Base-by-base conservation (phyloP, 139 green algal genomes). In the Haematococcus sp. region DNA sequence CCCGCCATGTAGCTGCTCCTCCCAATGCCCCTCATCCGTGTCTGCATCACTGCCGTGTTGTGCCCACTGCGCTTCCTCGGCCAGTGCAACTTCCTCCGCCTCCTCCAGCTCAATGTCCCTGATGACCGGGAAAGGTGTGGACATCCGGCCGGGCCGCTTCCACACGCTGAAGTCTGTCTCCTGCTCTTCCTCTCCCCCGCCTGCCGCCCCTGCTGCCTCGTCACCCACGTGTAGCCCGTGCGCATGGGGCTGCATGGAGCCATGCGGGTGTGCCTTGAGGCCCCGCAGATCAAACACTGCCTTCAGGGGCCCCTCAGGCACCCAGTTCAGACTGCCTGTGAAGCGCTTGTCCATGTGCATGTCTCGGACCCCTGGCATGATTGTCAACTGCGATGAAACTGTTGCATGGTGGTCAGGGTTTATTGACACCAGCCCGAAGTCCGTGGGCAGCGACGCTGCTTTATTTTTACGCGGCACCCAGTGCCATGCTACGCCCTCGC, bases 371-470 rank as follows among this genome's bases (percentile, higher is more conserved):
- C 70, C 78, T 0, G 73, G 35, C 31, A 86, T 56, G 31, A n/a
- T 11, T 28, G 51, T 54, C 30, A 88, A 63, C 0, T 22, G 22
- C 1, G 58, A 71, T 70, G 86, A 70, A 56, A 71, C 3, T 54
- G 22, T 43, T 66, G 19, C 16, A 28, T 33, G 23, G 28, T 61
- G 58, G 49, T 64, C 56, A 46, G 28, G 58, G 40, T 34, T 46
- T 20, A 73, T 56, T 25, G 66, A 23, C 43, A 97, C 5, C 58
- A 97, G 63, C 0, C 73, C 91, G 83, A 97, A 97, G 70, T 97
- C 92, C 34, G 92, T 97, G 13, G 92, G 90, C 59, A 81, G 83
- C 20, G 31, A 19, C 0, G 67, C 51, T 4, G 89, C 92, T 27
- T 76, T 28, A 76, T 96, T 96, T 27, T 79, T 25, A 7, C 92